Base-by-base conservation (phyloP, 2,329 filamentous ascomycete genomes). In the Pseudogymnoascus pannorum region DNA sequence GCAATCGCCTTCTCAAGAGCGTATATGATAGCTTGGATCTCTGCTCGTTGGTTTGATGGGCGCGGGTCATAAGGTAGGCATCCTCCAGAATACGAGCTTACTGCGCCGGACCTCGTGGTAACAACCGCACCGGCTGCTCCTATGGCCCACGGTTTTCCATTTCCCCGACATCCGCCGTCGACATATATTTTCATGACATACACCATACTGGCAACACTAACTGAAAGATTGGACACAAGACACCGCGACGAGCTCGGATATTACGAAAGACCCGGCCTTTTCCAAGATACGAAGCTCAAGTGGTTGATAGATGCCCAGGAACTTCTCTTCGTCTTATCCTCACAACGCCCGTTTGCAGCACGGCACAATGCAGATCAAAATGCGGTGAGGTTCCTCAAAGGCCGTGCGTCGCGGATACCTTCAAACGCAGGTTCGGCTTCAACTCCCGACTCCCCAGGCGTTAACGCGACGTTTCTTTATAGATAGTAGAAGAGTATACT, bases 1-100 rank as follows among this genome's bases (percentile, higher is more conserved):
- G 70, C 48, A 33, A 83, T 63, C 7, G 79, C 81, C 60, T 79
- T 69, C 14, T 77, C 71, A 29, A 84, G 72, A 16, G 75, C 81
- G 40, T 83, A 59, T 42, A 83, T 78, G 60, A 75, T 67, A 38
- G 72, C 73, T 1, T 60, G 60, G 16, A 76, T 63, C 60, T 77
- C 74, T 8, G 74, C 74, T 60, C 73, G 65, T 62, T 74, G 72
- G 59, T 68, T 75, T 2, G 74, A 75, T 5, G 68, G 67, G 18
- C 11, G 14, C 5, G 64, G 63, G 29, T 64, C 12, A 8, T 24
- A 1, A 1, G 66, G 63, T 5, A 64, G 58, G 11, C 14, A 16
- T 29, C 64, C 18, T 18, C 62, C 8, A 5, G n/a, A n/a, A n/a
- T 16, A 38, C 5, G 35, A 38, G 8, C 2, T 6, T 14, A 38